Percentiles rank a stretch among this genome's conserved stretches.
Evolutionary conservation across 208 protist genomes (phyloP).

Genomic region (Leishmania tarentolae): DNA sequence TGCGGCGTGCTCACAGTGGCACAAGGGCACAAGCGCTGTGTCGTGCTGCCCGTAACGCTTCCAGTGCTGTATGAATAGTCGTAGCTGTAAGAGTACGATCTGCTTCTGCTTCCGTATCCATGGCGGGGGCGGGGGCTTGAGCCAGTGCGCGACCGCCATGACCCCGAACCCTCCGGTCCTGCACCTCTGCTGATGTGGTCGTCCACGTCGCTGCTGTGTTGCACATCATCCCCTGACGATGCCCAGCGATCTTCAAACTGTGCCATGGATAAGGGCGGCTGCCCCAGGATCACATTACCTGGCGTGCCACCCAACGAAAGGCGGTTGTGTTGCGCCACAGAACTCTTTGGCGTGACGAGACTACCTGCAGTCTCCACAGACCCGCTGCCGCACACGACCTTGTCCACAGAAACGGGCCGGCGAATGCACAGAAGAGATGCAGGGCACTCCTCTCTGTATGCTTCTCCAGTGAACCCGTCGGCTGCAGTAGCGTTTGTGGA

Average conservation of each 20-base stretch:
- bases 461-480: not conserved
- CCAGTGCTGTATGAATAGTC: conserved; percentile 24
- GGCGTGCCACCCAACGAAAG: conserved; percentile 11
- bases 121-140: too few species aligned
- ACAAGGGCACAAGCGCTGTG: not conserved
- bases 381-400: not conserved
- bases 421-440: not conserved
- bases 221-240: conserved; percentile 1
- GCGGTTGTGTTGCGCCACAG: not conserved
- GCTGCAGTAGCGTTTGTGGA: not conserved
- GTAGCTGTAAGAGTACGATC: conserved; percentile 19
- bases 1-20: not conserved
- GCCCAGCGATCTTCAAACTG: conserved; percentile 13
- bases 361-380: conserved; percentile 1
- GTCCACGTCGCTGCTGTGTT: not conserved
- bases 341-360: conserved; percentile 16
- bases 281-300: not conserved
- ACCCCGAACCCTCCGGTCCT: too few species aligned
- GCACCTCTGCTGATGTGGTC: not conserved
- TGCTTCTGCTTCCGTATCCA: not conserved
- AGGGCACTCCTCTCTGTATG: not conserved
- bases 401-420: not conserved
- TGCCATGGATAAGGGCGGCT: conserved; percentile 21
- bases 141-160: not conserved
- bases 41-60: not conserved